These are phyloP conservation scores for Cutaneotrichosporon sp. DNA, from an alignment of 1,284 basidiomycete species.

Conservation along the genomic window DNA sequence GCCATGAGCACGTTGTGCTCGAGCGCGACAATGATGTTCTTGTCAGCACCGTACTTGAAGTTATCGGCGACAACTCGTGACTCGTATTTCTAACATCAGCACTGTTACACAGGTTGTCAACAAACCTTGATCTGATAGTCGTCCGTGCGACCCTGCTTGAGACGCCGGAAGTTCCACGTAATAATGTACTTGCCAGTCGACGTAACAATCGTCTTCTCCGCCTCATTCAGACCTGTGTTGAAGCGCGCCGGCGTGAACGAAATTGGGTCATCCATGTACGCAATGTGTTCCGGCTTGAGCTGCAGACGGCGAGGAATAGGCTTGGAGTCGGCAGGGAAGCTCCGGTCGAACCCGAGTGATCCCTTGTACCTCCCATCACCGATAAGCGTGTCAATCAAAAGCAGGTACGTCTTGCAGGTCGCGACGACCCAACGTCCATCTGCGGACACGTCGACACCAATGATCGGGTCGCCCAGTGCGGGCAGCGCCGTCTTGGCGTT, in stretches of 20 bases:
- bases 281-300: conserved; percentile 85
- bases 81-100: conserved; percentile 59
- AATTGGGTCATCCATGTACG: conserved; percentile 86
- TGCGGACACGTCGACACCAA: conserved; percentile 90
- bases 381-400: conserved; percentile 93
- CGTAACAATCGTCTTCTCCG: conserved; percentile 94
- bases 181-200: conserved; percentile 93
- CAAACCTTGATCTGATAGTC: conserved; percentile 89
- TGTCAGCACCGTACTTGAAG: conserved; percentile 92
- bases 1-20: conserved; percentile 90
- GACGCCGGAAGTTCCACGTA: conserved; percentile 92
- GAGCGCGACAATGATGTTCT: conserved; percentile 92
- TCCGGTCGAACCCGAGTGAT: conserved; percentile 82
- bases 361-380: conserved; percentile 85
- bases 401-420: conserved; percentile 88
- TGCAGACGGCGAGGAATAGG: conserved; percentile 86
- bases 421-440: conserved; percentile 94
- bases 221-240: conserved; percentile 77
- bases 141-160: conserved; percentile 84
- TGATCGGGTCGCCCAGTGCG: conserved; percentile 88
- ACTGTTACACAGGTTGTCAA: background rate
- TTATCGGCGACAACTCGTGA: conserved; percentile 92
- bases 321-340: conserved; percentile 91
- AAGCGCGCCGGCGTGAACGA: conserved; percentile 92
- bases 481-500: conserved; percentile 99